These are phyloP conservation scores for Fomitopsis schrenkii DNA, from an alignment of 1,284 basidiomycete species.

Conservation along the genomic window DNA sequence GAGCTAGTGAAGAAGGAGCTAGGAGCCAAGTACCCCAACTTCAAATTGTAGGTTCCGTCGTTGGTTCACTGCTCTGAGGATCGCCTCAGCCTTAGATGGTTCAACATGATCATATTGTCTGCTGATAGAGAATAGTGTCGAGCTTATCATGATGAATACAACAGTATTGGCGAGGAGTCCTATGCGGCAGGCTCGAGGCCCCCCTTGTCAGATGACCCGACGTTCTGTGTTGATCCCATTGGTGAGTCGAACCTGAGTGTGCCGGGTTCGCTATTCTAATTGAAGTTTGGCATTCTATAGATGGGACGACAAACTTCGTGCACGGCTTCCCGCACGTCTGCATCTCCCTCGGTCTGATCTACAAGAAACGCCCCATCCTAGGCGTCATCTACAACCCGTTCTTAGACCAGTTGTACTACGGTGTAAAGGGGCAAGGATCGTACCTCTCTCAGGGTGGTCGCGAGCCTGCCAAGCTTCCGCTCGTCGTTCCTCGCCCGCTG, in stretches of 20 bases:
- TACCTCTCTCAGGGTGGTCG: conserved; percentile 57
- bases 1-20: conserved; percentile 78
- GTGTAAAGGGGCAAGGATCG: conserved; percentile 75
- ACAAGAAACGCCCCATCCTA: conserved; percentile 75
- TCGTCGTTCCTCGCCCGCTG: conserved; percentile 65
- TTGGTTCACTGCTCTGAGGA: neutral
- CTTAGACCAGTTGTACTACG: conserved; percentile 83
- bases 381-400: conserved; percentile 95
- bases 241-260: conserved; percentile 35
- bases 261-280: neutral
- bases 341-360: conserved; percentile 89
- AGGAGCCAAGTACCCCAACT: conserved; percentile 64
- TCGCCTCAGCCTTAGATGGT: conserved; percentile 35
- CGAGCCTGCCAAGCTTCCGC: conserved; percentile 53
- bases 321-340: conserved; percentile 88
- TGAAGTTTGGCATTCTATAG: conserved; percentile 31
- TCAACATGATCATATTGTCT: neutral
- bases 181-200: conserved; percentile 70
- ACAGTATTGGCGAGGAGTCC: conserved; percentile 90
- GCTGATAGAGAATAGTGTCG: neutral
- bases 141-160: neutral
- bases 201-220: conserved; percentile 80
- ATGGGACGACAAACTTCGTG: conserved; percentile 94
- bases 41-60: conserved; percentile 67
- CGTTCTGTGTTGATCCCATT: conserved; percentile 90